Conservation (phyloP, 2,329 filamentous ascomycete species). For the Neofusicoccum kwambonambiense region DNA sequence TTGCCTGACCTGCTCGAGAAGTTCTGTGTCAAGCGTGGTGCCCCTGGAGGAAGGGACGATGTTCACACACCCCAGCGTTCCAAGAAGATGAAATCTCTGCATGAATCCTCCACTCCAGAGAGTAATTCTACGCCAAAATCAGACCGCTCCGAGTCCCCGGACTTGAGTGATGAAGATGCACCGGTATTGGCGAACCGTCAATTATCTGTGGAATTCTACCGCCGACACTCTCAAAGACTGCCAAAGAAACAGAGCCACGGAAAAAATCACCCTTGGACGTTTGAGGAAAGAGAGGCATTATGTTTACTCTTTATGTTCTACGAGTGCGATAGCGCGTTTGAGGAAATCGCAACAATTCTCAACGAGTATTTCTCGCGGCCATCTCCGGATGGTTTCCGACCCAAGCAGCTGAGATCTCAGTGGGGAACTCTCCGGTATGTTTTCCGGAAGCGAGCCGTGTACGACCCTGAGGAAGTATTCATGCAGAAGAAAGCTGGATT, state of each 20-base stretch:
- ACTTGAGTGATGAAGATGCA: no score
- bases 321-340: not conserved
- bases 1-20: no score
- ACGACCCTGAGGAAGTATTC: not conserved
- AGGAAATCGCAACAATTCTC: not conserved
- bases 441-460: not conserved
- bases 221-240: not conserved
- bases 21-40: no score
- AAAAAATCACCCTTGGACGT: not conserved
- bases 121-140: no score
- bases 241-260: not conserved
- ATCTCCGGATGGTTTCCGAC: not conserved
- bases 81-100: no score
- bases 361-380: not conserved
- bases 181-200: not conserved
- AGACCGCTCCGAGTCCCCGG: no score
- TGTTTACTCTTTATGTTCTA: not conserved
- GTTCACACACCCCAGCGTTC: no score
- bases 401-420: not conserved
- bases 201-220: not conserved
- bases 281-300: not conserved
- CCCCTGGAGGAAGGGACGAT: no score
- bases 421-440: not conserved
- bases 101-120: no score
- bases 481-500: not conserved